Base-by-base conservation (phyloP, 768 basidiomycete genomes). In the Hemileccinum impolitum region DNA sequence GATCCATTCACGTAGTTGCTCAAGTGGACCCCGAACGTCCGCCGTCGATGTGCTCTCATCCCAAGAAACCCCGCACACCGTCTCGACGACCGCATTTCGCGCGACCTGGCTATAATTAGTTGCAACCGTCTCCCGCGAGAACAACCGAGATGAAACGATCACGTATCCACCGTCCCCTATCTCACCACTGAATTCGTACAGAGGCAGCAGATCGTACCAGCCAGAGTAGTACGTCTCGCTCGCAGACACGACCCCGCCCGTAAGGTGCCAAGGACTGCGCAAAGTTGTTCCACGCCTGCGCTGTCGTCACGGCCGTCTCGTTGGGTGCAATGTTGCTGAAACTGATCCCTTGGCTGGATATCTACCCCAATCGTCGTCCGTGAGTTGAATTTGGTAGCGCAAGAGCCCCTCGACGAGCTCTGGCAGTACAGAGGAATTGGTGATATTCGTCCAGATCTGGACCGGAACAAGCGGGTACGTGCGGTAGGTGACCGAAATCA, bases 311-410 rank as follows among this genome's bases (percentile, higher is more conserved):
- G 0, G 69, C 69, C 2, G 63, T 60, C 3, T 60, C 69, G 48
- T 48, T 52, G 3, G 71, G 72, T 4, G 68, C 64, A 17, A 72
- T 49, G 43, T 60, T 64, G 17, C 59, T 25, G 35, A 70, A 59
- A 11, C 0, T 0, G 26, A 62, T 14, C 0, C 52, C 59, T 19
- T 37, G 36, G 36, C 4, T n/a, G n/a, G 17, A 17, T 19, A 37
- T 19, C 75, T 75, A n/a, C 72, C 71, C 76, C 75, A 79, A 2
- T 72, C 74, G 2, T 58, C 62, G 26, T 77, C 72, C 3, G 74
- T 64, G 11, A 76, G 54, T 4, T 54, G 48, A 4, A 70, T 70
- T 28, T 66, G 67, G 26, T 68, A 51, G 18, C 60, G 69, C 34
- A 75, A 34, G 43, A 72, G 60, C 47, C 71, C 71, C 1, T 64